Evolutionary conservation across 2,329 filamentous ascomycete genomes (phyloP).

Genomic region (Penicillium sp.): DNA sequence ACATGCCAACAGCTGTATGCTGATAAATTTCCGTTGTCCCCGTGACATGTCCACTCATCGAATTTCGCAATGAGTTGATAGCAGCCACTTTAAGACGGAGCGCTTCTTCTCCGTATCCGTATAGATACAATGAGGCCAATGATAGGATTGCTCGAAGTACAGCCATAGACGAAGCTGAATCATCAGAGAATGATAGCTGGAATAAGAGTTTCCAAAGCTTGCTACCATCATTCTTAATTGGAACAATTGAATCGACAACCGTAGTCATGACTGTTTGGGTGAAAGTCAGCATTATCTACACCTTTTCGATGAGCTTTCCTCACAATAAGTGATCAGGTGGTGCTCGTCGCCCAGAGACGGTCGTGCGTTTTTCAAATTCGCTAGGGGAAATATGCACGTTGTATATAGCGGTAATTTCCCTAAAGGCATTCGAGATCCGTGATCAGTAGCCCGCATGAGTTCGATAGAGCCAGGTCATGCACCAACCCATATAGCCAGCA

Average conservation of each 20-base stretch:
- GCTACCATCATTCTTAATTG: not conserved
- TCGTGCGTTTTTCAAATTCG: not conserved
- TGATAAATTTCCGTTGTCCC: constrained; percentile 7
- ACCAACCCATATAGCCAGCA: not conserved
- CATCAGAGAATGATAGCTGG: constrained; percentile 10
- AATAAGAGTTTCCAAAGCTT: constrained; percentile 8
- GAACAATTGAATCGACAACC: not conserved
- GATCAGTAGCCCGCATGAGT: not conserved
- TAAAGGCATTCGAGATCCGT: not conserved
- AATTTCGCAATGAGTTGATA: not conserved
- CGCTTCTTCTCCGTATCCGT: not conserved
- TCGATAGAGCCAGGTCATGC: not conserved
- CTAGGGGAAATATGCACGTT: not conserved
- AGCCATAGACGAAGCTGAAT: constrained; percentile 10
- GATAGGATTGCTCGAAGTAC: constrained; percentile 6
- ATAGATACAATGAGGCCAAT: constrained; percentile 1
- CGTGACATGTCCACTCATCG: not conserved
- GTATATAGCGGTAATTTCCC: not conserved
- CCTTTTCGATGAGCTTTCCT: not conserved
- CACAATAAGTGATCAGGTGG: constrained; percentile 1
- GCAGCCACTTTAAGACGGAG: constrained; percentile 6
- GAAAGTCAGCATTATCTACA: not conserved
- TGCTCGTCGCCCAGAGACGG: not conserved
- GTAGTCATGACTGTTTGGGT: not conserved
- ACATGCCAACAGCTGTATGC: constrained; percentile 5